phyloP scores from a whole-genome alignment of 495 filamentous ascomycete species.

The Penicillium verhagenii region DNA sequence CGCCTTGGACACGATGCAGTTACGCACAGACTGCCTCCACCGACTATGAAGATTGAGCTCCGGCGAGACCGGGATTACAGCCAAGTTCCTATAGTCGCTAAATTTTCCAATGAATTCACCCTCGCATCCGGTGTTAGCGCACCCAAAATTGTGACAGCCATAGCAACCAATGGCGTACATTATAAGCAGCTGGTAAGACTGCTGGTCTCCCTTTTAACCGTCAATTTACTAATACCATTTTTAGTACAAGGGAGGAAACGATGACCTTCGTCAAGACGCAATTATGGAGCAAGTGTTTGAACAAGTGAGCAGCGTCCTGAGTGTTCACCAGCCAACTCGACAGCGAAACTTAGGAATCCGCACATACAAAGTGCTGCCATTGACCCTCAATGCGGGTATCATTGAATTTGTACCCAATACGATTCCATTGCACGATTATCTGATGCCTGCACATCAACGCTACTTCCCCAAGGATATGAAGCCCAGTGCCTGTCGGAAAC shows the following conservation, averaged over 20 bases:
- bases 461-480: slow-evolving; percentile 88
- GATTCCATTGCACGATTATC: slow-evolving; percentile 82
- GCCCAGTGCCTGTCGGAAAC: slow-evolving; percentile 67
- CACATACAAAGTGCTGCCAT: slow-evolving; percentile 93
- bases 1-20: slow-evolving; percentile 57
- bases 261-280: slow-evolving; percentile 96
- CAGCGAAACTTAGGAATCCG: slow-evolving; percentile 85
- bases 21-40: slow-evolving; percentile 70
- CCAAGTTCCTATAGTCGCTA: slow-evolving; percentile 64
- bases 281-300: slow-evolving; percentile 99
- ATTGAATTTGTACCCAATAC: slow-evolving; percentile 97
- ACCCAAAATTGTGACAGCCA: slow-evolving; percentile 83
- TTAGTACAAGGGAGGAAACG: slow-evolving; percentile 87
- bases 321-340: slow-evolving; percentile 78
- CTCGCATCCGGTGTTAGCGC: slow-evolving; percentile 89
- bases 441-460: slow-evolving; percentile 83
- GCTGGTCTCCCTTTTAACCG: neutral
- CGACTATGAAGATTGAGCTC: slow-evolving; percentile 82
- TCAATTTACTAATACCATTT: neutral
- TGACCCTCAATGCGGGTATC: slow-evolving; percentile 80
- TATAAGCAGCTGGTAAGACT: slow-evolving; percentile 78
- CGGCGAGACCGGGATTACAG: slow-evolving; percentile 73
- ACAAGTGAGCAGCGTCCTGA: slow-evolving; percentile 86
- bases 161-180: slow-evolving; percentile 68
- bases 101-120: slow-evolving; percentile 67